Evolutionary conservation across 192 early-diverging fungal genomes (phyloP).

Genomic region (Backusella mclennaniae): DNA sequence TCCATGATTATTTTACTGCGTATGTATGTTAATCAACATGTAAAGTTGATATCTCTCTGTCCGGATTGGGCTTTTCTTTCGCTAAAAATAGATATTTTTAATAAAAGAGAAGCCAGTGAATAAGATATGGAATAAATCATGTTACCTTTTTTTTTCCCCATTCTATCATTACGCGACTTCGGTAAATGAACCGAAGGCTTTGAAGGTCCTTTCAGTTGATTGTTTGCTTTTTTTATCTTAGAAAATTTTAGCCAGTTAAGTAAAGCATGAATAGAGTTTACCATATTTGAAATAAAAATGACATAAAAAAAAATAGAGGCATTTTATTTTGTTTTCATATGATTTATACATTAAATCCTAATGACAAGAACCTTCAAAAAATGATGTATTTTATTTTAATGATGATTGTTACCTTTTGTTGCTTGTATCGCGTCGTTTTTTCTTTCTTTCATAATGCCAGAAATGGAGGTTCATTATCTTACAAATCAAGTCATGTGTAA

Average conservation of each 20-base stretch:
- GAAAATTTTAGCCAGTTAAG: background rate
- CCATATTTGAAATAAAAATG: background rate
- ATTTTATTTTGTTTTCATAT: background rate
- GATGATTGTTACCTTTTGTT: background rate
- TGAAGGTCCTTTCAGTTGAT: background rate
- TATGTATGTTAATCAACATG: background rate
- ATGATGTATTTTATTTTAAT: too few relatives aligned
- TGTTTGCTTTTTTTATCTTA: background rate
- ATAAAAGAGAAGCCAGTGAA: background rate
- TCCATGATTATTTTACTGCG: background rate
- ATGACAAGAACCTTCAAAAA: conserved; percentile 1
- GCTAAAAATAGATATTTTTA: conserved; percentile 5
- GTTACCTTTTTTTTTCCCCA: background rate
- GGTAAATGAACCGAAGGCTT: background rate
- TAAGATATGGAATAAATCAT: background rate
- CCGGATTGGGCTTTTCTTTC: background rate
- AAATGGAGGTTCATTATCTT: background rate
- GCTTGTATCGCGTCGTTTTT: too few relatives aligned
- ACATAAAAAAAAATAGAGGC: background rate
- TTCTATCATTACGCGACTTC: background rate
- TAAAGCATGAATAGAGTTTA: background rate
- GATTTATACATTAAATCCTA: background rate
- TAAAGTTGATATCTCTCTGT: background rate
- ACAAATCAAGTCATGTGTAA: background rate
- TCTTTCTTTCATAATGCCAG: background rate